Percentiles rank a stretch among this genome's conserved stretches.
These are phyloP conservation scores for Ceratobasidium sp. DNA, from an alignment of 1,284 basidiomycete species.

Conservation along the genomic window DNA sequence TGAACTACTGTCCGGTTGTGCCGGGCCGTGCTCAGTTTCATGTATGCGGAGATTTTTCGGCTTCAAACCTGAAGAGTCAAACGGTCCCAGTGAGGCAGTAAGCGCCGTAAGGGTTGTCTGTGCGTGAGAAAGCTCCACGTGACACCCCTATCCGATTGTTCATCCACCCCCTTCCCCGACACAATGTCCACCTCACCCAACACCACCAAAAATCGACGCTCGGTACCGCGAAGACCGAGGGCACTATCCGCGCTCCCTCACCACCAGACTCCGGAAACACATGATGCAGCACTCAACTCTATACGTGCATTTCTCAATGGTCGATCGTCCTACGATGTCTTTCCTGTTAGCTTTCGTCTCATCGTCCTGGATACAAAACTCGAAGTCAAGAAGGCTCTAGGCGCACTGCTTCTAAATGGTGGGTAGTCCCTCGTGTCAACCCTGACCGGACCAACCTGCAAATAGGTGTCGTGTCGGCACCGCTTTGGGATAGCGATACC, in stretches of 20 bases:
- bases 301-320: slow-evolving; percentile 88
- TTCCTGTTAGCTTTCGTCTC: slow-evolving; percentile 94
- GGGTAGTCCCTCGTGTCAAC: slow-evolving; percentile 50
- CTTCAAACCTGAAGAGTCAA: neutral
- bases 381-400: slow-evolving; percentile 92
- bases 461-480: slow-evolving; percentile 95
- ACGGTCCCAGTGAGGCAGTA: neutral
- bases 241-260: slow-evolving; percentile 41
- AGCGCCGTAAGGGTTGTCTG: slow-evolving; percentile 13
- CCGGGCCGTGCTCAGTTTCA: neutral
- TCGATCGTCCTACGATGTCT: slow-evolving; percentile 92
- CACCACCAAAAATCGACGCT: slow-evolving; percentile 1
- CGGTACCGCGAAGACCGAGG: slow-evolving; percentile 29
- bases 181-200: slow-evolving; percentile 36
- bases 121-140: slow-evolving; percentile 1
- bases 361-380: slow-evolving; percentile 97
- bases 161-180: slow-evolving; percentile 5
- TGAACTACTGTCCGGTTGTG: slow-evolving; percentile 1
- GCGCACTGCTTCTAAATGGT: slow-evolving; percentile 92
- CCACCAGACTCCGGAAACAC: slow-evolving; percentile 55
- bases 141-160: neutral
- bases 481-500: slow-evolving; percentile 95
- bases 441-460: slow-evolving; percentile 18
- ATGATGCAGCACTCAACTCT: slow-evolving; percentile 79
- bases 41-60: neutral